Percentiles rank a stretch among this genome's conserved stretches.
phyloP scores from a whole-genome alignment of 1,139 yeast genomes.

The Candida pseudoviswanathii region DNA sequence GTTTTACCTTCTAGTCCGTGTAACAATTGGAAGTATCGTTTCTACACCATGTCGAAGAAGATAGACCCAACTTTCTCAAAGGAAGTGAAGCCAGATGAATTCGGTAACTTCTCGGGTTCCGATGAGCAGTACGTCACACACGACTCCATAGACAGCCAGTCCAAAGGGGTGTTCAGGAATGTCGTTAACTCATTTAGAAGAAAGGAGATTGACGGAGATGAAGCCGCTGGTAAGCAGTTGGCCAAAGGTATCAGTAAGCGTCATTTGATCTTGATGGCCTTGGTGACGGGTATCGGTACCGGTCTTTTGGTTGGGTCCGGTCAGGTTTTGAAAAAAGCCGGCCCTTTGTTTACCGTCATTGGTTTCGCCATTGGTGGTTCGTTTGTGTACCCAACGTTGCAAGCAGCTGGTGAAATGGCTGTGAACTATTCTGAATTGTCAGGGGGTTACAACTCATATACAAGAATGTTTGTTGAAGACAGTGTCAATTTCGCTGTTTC shows the following conservation, averaged over 20 bases:
- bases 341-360: constrained; percentile 37
- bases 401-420: constrained; percentile 47
- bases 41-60: constrained; percentile 2
- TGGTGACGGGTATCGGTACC: constrained; percentile 45
- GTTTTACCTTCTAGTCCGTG: not conserved
- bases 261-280: constrained; percentile 40
- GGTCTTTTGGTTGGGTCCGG: constrained; percentile 46
- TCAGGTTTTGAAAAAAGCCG: constrained; percentile 32
- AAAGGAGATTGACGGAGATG: constrained; percentile 21
- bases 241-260: constrained; percentile 36
- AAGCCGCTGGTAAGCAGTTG: constrained; percentile 32
- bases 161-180: constrained; percentile 21
- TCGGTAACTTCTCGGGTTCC: constrained; percentile 13
- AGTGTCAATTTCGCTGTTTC: constrained; percentile 42
- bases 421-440: constrained; percentile 41
- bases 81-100: constrained; percentile 12
- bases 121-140: constrained; percentile 14
- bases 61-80: constrained; percentile 1
- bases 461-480: constrained; percentile 40
- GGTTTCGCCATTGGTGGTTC: constrained; percentile 44
- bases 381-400: constrained; percentile 42
- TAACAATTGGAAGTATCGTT: not conserved
- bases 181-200: constrained; percentile 36
- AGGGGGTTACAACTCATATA: constrained; percentile 45
- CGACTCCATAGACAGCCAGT: constrained; percentile 3